Percentiles rank a stretch among this genome's conserved stretches.
phyloP scores from a whole-genome alignment of 192 early-diverging fungal genomes.

The Coemansia sp. region DNA sequence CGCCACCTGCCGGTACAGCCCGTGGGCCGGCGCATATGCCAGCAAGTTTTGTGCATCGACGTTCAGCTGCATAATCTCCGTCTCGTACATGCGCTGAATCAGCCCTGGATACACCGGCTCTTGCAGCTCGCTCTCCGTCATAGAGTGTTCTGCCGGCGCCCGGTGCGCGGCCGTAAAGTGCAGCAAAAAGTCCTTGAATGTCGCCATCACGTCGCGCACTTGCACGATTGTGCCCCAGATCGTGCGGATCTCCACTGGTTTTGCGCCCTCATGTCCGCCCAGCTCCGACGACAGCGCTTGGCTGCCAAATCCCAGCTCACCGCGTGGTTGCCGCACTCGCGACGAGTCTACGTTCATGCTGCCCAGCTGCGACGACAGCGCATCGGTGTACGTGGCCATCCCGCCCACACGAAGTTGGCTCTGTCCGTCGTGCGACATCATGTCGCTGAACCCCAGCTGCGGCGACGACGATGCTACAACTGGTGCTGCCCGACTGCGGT shows the following conservation, averaged over 20 bases:
- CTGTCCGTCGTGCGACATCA: conserved; percentile 29
- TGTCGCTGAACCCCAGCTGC: conserved; percentile 45
- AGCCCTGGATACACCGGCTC: conserved; percentile 76
- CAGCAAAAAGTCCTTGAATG: conserved; percentile 73
- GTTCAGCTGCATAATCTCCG: conserved; percentile 53
- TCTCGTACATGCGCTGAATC: conserved; percentile 53
- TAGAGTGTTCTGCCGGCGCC: conserved; percentile 35
- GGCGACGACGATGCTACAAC: conserved; percentile 34
- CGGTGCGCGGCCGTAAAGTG: conserved; percentile 20
- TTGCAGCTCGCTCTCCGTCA: conserved; percentile 50
- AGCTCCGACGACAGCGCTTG: background rate
- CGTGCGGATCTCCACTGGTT: conserved; percentile 51
- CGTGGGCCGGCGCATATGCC: conserved; percentile 64
- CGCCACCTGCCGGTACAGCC: conserved; percentile 80
- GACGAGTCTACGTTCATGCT: conserved; percentile 32
- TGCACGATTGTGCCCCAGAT: conserved; percentile 97
- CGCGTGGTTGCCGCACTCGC: conserved; percentile 25
- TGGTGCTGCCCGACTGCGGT: conserved; percentile 2
- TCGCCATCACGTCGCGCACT: conserved; percentile 75
- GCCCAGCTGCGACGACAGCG: conserved; percentile 46
- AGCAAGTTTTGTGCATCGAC: conserved; percentile 63
- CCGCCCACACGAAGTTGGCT: conserved; percentile 27
- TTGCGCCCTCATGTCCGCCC: conserved; percentile 8
- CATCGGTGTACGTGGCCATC: conserved; percentile 39
- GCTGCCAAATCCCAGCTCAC: conserved; percentile 32